A percentile compares a stretch with the other conserved stretches of the same genome.
phyloP scores from a whole-genome alignment of 805 yeast species.

The Saccharomycopsis fermentans region DNA sequence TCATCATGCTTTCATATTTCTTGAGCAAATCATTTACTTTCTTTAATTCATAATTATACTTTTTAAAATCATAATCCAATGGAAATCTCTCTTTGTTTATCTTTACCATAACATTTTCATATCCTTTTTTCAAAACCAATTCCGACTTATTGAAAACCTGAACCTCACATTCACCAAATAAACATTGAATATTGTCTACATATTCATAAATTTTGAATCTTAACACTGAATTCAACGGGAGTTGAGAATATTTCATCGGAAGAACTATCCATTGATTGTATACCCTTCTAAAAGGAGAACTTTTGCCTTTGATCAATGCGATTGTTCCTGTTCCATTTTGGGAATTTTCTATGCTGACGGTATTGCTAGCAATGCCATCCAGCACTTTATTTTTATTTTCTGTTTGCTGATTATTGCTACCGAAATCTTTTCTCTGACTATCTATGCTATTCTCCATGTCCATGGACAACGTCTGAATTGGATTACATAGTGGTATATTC shows the following conservation, averaged over 20 bases:
- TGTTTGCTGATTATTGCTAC: not conserved
- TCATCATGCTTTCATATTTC: constrained; percentile 10
- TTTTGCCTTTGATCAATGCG: not conserved
- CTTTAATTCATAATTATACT: constrained; percentile 12
- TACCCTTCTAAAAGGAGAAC: constrained; percentile 25
- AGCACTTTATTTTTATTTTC: constrained; percentile 7
- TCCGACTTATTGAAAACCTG: constrained; percentile 46
- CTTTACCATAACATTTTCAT: constrained; percentile 47
- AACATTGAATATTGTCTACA: constrained; percentile 38
- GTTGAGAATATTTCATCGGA: constrained; percentile 61
- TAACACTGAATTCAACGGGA: constrained; percentile 54
- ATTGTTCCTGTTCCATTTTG: not conserved
- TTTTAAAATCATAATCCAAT: constrained; percentile 11
- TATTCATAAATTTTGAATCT: constrained; percentile 61
- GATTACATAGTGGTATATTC: constrained; percentile 12
- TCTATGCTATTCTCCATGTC: not conserved
- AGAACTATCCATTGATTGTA: constrained; percentile 71
- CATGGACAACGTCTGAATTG: constrained; percentile 11
- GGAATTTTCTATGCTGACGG: not conserved
- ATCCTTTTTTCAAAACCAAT: constrained; percentile 59
- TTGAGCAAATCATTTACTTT: constrained; percentile 8
- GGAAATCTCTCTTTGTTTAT: constrained; percentile 39
- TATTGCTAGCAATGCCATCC: not conserved
- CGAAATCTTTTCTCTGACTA: not conserved
- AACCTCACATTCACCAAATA: constrained; percentile 54